phyloP scores from a whole-genome alignment of 2,329 filamentous ascomycete genomes.

The Fusarium napiforme region DNA sequence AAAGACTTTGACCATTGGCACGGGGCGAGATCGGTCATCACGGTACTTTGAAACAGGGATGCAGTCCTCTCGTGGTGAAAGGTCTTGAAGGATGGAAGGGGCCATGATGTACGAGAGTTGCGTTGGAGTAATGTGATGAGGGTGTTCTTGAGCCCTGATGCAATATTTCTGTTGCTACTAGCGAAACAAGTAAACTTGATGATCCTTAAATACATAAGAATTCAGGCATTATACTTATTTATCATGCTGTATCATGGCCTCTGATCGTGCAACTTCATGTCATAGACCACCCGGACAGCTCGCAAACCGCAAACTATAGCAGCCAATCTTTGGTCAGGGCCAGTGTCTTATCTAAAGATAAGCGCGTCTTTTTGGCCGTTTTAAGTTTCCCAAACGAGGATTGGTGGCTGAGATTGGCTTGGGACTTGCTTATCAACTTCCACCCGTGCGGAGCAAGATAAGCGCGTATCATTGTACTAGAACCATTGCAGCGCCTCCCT shows the following conservation, averaged over 20 bases:
- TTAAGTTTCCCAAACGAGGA: neutral
- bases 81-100: neutral
- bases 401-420: neutral
- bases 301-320: neutral
- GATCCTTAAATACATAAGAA: neutral
- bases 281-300: neutral
- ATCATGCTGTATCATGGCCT: neutral
- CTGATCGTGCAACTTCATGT: neutral
- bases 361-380: neutral
- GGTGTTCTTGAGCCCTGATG: neutral
- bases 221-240: rapidly evolving
- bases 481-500: neutral
- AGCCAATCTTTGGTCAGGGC: rapidly evolving
- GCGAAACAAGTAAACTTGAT: rapidly evolving
- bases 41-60: neutral
- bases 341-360: neutral
- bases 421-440: neutral
- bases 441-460: neutral
- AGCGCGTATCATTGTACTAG: neutral
- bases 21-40: neutral
- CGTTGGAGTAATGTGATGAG: neutral
- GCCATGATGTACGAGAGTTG: neutral
- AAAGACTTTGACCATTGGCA: neutral
- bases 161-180: rapidly evolving
- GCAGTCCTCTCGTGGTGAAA: neutral